Conservation (phyloP, 1,284 basidiomycete species). For the Ustilago xerochloae region DNA sequence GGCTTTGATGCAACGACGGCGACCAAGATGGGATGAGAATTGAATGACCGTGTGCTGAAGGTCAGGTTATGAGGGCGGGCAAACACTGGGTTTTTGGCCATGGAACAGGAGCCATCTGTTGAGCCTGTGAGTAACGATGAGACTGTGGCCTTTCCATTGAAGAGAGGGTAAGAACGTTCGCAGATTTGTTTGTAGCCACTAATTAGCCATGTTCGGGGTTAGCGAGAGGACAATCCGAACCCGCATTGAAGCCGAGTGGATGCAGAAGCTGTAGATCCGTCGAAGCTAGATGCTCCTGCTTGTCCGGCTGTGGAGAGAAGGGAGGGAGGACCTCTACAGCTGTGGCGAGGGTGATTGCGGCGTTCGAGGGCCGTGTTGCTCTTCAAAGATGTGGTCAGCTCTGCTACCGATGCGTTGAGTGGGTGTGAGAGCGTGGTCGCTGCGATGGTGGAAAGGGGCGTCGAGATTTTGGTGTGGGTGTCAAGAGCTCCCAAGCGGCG, state of each 20-base stretch:
- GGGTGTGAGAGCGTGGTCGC: background rate
- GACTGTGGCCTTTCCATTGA: background rate
- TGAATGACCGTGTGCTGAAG: background rate
- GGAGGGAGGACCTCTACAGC: no score
- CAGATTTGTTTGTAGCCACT: background rate
- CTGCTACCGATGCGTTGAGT: background rate
- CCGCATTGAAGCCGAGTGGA: background rate
- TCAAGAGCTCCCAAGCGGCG: background rate
- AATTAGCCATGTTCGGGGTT: background rate
- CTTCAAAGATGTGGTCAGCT: background rate
- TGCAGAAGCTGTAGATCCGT: no score
- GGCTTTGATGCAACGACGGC: background rate
- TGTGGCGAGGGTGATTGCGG: background rate
- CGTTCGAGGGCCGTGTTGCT: background rate
- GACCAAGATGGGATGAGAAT: background rate
- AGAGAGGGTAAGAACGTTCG: background rate
- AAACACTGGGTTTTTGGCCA: background rate
- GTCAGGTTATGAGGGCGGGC: background rate
- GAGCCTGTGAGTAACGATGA: background rate
- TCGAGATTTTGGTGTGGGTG: background rate
- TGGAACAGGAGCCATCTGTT: background rate
- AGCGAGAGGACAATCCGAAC: slow-evolving; percentile 5
- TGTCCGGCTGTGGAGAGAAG: no score
- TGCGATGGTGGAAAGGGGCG: background rate
- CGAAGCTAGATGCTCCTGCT: no score